phyloP scores from a whole-genome alignment of 306 rosid species.

The Adenanthera pavonina region DNA sequence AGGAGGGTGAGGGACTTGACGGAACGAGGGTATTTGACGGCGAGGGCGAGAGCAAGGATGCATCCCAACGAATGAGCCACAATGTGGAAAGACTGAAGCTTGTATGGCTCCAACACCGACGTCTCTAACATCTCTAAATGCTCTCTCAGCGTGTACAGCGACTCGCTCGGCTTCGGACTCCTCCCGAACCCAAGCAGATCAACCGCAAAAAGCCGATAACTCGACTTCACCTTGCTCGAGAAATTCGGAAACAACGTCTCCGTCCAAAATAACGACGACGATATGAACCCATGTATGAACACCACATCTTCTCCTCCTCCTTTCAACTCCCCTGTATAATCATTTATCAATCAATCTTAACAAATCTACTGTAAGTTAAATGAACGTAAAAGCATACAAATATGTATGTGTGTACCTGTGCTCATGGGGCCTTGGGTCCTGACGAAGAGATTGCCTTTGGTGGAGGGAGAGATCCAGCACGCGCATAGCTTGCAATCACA shows the following conservation, averaged over 20 bases:
- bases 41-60: conserved; percentile 87
- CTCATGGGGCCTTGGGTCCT: conserved; percentile 51
- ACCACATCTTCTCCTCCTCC: conserved; percentile 66
- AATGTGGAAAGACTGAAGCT: conserved; percentile 81
- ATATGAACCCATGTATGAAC: conserved; percentile 94
- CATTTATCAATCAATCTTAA: background rate
- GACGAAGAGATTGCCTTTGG: conserved; percentile 65
- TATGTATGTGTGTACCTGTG: background rate
- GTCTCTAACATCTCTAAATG: conserved; percentile 85
- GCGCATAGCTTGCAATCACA: conserved; percentile 79
- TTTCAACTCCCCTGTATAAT: background rate
- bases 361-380: background rate
- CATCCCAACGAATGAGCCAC: conserved; percentile 97
- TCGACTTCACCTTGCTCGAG: conserved; percentile 52
- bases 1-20: conserved; percentile 88
- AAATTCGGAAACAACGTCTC: conserved; percentile 89
- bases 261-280: conserved; percentile 91
- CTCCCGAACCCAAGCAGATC: conserved; percentile 94
- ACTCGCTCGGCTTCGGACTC: conserved; percentile 89
- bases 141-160: conserved; percentile 80
- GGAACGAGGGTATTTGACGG: conserved; percentile 71
- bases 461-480: conserved; percentile 54
- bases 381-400: background rate
- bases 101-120: conserved; percentile 73
- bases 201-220: conserved; percentile 76